Conservation (phyloP, 345 rosid species). For the Salix caprea region DNA sequence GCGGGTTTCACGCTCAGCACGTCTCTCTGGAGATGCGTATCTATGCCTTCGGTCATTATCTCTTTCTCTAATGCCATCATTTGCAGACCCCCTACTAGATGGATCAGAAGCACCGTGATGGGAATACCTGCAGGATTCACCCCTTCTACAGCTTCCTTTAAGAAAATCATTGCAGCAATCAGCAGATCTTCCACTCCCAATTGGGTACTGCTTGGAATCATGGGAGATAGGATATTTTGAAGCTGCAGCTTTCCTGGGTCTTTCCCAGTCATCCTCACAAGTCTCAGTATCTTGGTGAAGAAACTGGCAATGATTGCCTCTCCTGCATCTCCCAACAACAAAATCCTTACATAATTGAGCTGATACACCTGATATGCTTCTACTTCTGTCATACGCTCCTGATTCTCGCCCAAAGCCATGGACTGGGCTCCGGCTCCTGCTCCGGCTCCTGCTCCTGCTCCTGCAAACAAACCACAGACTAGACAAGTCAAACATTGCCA, state of each 20-base stretch:
- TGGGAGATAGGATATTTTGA: conserved; percentile 35
- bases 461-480: conserved; percentile 15
- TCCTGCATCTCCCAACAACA: conserved; percentile 64
- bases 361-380: conserved; percentile 47
- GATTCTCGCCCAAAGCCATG: conserved; percentile 53
- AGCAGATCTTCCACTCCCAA: conserved; percentile 14
- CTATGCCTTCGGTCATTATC: conserved; percentile 43
- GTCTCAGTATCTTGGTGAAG: conserved; percentile 46
- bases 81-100: conserved; percentile 26
- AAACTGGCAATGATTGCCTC: conserved; percentile 55
- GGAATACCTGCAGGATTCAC: conserved; percentile 35
- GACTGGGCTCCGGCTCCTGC: conserved; percentile 67
- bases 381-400: conserved; percentile 52
- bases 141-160: conserved; percentile 42
- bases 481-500: neutral
- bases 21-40: conserved; percentile 35
- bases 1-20: conserved; percentile 41
- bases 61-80: conserved; percentile 39
- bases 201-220: conserved; percentile 19
- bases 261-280: conserved; percentile 50
- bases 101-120: conserved; percentile 35
- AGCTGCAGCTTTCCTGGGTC: conserved; percentile 41
- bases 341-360: conserved; percentile 60
- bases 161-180: conserved; percentile 29
- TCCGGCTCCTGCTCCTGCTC: conserved; percentile 49